These are phyloP conservation scores for Exophiala dermatitidis DNA, from an alignment of 2,329 filamentous ascomycete genomes.

Conservation along the genomic window DNA sequence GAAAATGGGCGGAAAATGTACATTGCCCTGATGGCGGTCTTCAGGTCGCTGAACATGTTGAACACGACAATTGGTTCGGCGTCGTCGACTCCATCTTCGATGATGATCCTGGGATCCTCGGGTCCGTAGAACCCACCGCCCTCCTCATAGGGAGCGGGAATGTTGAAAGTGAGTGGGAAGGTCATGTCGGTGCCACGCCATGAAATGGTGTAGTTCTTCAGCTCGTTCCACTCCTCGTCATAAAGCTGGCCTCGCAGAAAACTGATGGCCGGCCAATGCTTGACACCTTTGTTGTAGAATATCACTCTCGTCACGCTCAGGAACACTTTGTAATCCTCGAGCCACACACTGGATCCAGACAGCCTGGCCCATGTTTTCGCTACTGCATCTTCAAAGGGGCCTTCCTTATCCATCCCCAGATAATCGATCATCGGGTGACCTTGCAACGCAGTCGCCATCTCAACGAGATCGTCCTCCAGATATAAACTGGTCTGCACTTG, in stretches of 20 bases:
- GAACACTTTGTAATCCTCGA: conserved; percentile 18
- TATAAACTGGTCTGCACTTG: conserved; percentile 13
- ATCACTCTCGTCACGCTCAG: conserved; percentile 21
- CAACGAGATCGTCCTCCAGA: conserved; percentile 16
- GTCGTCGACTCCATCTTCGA: conserved; percentile 23
- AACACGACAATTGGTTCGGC: conserved; percentile 28
- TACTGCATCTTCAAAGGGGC: conserved; percentile 1
- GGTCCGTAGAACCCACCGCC: conserved; percentile 21
- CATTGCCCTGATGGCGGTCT: conserved; percentile 18
- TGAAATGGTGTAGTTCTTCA: conserved; percentile 21
- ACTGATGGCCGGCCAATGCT: conserved; percentile 21
- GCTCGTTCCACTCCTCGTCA: conserved; percentile 22
- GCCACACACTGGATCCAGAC: conserved; percentile 20
- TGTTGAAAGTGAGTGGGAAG: conserved; percentile 24
- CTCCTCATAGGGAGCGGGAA: conserved; percentile 15
- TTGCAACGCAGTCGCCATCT: conserved; percentile 10
- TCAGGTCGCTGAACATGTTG: conserved; percentile 23
- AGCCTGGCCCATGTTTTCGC: conserved; percentile 15
- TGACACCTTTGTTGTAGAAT: conserved; percentile 13
- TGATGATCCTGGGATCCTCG: conserved; percentile 26
- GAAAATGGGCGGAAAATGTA: conserved; percentile 25
- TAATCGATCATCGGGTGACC: conserved; percentile 18
- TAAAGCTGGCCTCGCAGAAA: conserved; percentile 27
- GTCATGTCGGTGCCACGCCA: conserved; percentile 21
- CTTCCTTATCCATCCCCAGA: conserved; percentile 1